Conservation (phyloP, 208 protist species). For the Leishmania lainsoni region DNA sequence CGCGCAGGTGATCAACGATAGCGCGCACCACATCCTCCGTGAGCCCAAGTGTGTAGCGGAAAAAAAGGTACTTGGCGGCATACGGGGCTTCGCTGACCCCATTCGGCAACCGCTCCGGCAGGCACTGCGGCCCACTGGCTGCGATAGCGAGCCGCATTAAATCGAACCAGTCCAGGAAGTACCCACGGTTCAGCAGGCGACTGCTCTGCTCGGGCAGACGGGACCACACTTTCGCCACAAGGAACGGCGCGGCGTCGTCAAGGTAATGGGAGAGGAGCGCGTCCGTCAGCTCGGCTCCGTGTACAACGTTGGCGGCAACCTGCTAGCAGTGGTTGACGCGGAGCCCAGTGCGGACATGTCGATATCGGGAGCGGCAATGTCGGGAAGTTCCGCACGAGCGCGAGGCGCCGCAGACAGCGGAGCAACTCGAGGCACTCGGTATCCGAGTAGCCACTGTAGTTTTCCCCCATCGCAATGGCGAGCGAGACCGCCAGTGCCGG, state of each 20-base stretch:
- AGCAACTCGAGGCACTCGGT: constrained; percentile 81
- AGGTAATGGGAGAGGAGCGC: constrained; percentile 59
- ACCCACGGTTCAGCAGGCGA: constrained; percentile 49
- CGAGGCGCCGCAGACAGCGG: constrained; percentile 77
- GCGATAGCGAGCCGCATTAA: constrained; percentile 73
- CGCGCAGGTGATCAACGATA: constrained; percentile 38
- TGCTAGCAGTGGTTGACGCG: neutral
- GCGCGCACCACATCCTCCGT: constrained; percentile 41
- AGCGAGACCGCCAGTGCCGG: constrained; percentile 75
- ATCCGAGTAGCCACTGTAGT: constrained; percentile 64
- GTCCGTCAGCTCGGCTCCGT: constrained; percentile 40
- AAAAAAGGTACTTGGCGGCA: constrained; percentile 79
- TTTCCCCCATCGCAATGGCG: constrained; percentile 73
- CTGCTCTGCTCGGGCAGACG: constrained; percentile 74
- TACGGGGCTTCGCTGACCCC: constrained; percentile 62
- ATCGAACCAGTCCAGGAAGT: constrained; percentile 83
- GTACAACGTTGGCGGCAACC: constrained; percentile 47
- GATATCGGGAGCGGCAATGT: constrained; percentile 31
- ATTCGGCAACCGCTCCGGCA: constrained; percentile 74
- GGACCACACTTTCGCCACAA: constrained; percentile 76
- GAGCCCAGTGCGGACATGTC: constrained; percentile 15
- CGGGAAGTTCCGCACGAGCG: constrained; percentile 61
- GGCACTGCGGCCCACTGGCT: constrained; percentile 37
- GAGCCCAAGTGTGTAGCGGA: constrained; percentile 70
- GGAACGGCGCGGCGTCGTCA: constrained; percentile 61